These are phyloP conservation scores for Platismatia glauca DNA, from an alignment of 495 filamentous ascomycete species.

Conservation along the genomic window DNA sequence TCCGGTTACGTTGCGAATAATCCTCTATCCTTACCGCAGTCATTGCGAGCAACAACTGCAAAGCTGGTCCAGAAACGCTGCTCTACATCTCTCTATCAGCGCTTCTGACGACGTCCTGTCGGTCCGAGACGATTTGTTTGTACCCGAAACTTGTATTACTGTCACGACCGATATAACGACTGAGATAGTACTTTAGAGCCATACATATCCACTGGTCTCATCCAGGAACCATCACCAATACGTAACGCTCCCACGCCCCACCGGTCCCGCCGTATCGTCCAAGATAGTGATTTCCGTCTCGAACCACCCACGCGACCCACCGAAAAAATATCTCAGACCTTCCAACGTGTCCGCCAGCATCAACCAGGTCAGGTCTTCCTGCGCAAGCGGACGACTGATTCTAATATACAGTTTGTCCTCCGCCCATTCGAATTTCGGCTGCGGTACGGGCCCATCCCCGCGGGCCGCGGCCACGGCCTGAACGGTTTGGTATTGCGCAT, in stretches of 20 bases:
- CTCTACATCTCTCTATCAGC: too few relatives aligned
- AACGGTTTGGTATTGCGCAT: not conserved
- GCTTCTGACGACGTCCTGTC: too few relatives aligned
- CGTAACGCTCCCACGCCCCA: not conserved
- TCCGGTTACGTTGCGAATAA: too few relatives aligned
- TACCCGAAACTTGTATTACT: too few relatives aligned
- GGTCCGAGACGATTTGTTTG: too few relatives aligned
- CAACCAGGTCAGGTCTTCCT: conserved; percentile 4
- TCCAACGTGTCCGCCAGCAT: conserved; percentile 5
- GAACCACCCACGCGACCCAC: not conserved
- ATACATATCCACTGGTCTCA: not conserved
- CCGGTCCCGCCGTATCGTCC: not conserved
- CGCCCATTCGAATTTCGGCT: not conserved
- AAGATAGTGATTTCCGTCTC: not conserved
- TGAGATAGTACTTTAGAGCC: too few relatives aligned
- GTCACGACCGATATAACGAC: too few relatives aligned
- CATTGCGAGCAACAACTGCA: too few relatives aligned
- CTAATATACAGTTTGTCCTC: not conserved
- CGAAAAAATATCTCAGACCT: not conserved
- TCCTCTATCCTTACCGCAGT: too few relatives aligned
- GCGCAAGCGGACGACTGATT: not conserved
- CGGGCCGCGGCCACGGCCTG: not conserved
- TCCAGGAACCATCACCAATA: not conserved
- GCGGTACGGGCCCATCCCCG: not conserved
- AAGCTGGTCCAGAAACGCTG: too few relatives aligned